These are phyloP conservation scores for Oryza nivara DNA, from an alignment of 176 grass and related monocot genomes.

Conservation along the genomic window DNA sequence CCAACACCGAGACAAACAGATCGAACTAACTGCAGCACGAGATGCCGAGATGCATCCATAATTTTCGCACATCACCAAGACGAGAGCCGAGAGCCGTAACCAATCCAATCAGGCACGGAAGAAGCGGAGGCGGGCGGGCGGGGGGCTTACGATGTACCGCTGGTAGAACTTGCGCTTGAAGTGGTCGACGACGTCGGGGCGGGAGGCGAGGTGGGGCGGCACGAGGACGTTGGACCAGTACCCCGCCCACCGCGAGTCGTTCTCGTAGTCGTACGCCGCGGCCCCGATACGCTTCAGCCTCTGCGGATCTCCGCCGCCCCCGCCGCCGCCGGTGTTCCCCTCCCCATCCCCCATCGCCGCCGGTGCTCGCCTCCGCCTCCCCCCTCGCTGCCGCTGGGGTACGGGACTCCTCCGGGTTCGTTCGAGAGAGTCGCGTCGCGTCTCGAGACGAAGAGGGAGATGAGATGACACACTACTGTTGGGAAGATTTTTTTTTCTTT, in stretches of 20 bases:
- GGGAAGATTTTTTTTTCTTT: background rate
- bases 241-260: slow-evolving; percentile 86
- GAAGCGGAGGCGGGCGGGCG: too few species aligned
- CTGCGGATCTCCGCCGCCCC: slow-evolving; percentile 59
- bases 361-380: slow-evolving; percentile 28
- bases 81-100: background rate
- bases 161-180: slow-evolving; percentile 99
- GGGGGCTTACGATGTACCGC: slow-evolving; percentile 62
- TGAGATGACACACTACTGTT: background rate
- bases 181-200: slow-evolving; percentile 81
- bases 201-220: slow-evolving; percentile 73
- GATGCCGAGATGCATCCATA: background rate
- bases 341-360: slow-evolving; percentile 52
- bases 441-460: background rate
- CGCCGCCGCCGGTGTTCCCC: slow-evolving; percentile 28
- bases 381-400: background rate
- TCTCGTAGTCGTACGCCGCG: slow-evolving; percentile 91
- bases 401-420: background rate
- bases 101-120: background rate
- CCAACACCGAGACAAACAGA: background rate
- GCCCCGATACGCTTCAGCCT: slow-evolving; percentile 72
- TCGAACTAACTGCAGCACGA: slow-evolving; percentile 6
- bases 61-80: slow-evolving; percentile 1
- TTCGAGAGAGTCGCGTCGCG: slow-evolving; percentile 10
- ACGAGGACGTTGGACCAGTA: slow-evolving; percentile 93